Base-by-base conservation (phyloP, 768 basidiomycete species). In the Pleurotus sapidus region DNA sequence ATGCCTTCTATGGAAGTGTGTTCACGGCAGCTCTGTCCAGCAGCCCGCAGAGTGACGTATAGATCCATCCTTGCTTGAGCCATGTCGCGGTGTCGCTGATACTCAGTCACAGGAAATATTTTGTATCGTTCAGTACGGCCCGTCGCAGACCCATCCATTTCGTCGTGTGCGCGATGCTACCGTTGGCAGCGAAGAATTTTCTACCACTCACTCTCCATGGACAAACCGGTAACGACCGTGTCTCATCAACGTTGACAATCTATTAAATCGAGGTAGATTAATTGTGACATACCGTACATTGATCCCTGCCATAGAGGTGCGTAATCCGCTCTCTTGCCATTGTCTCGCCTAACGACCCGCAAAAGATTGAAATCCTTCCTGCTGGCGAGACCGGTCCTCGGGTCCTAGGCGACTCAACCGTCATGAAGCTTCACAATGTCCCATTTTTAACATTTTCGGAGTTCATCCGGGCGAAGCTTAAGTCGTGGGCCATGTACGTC, bases 391-490 rank as follows among this genome's bases (percentile, higher is more conserved):
- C 84, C 49, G 91, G 91, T 2, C 91, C 91, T 46, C 87, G 89
- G 49, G 81, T 80, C 62, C 78, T 93, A 46, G 87, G 92, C 71
- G 66, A 73, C 51, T 74, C 81, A 30, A 91, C 86, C 3, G 83
- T 86, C 56, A 87, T 86, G 79, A 79, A 72, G 57, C 67, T 93
- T 18, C 84, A 86, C 56, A 81, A 83, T 18, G 74, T 93, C 4
- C 92, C 91, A 8, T 93, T 93, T 75, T 72, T 94, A 63, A 86
- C 87, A n/a, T 76, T 89, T 59, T 91, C 91, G 40, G 91, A 94
- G 70, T 93, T 93, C 72, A 73, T 93, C 64, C 80, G 91, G 64
- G 91, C 90, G 46, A 94, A 93, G 75, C 76, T 94, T 51, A 93
- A 89, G 63, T 72, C 82, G 15, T 94, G 91, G 91, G 78, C 84